These are phyloP conservation scores for Arthrobotrys sphaeroides DNA, from an alignment of 2,329 filamentous ascomycete genomes.

Conservation along the genomic window DNA sequence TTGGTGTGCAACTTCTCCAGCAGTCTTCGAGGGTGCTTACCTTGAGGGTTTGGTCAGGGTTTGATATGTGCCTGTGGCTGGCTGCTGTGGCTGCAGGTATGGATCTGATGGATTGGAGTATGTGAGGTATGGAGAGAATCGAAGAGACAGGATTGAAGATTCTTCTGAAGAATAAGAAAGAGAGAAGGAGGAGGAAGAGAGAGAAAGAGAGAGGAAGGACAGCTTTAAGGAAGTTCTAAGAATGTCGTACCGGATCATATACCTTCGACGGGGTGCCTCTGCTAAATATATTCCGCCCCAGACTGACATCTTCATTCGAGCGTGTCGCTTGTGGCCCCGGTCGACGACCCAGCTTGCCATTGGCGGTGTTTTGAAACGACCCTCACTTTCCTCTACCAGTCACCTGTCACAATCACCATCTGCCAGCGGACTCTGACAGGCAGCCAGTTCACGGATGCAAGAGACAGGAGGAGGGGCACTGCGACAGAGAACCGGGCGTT, in stretches of 20 bases:
- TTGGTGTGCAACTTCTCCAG: background rate
- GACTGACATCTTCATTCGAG: background rate
- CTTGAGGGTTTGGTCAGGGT: constrained; percentile 13
- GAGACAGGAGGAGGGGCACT: background rate
- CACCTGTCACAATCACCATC: constrained; percentile 22
- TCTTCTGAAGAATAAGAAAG: background rate
- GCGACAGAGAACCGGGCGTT: constrained; percentile 3
- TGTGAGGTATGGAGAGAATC: background rate
- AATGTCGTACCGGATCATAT: background rate
- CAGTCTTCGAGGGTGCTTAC: background rate
- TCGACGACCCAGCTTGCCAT: constrained; percentile 1
- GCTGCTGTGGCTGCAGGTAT: constrained; percentile 9
- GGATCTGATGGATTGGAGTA: background rate
- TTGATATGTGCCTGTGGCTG: constrained; percentile 11
- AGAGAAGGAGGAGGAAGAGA: background rate
- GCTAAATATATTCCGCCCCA: constrained; percentile 34
- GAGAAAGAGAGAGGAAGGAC: background rate
- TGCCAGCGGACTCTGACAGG: background rate
- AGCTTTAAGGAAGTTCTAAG: background rate
- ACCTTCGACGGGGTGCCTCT: constrained; percentile 5
- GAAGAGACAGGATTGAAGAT: background rate
- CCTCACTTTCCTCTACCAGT: constrained; percentile 25
- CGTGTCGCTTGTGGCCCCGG: background rate
- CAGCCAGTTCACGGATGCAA: background rate
- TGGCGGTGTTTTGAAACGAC: constrained; percentile 34